These are phyloP conservation scores for Rubroboletus pulcherrimus DNA, from an alignment of 768 basidiomycete genomes.

Conservation along the genomic window DNA sequence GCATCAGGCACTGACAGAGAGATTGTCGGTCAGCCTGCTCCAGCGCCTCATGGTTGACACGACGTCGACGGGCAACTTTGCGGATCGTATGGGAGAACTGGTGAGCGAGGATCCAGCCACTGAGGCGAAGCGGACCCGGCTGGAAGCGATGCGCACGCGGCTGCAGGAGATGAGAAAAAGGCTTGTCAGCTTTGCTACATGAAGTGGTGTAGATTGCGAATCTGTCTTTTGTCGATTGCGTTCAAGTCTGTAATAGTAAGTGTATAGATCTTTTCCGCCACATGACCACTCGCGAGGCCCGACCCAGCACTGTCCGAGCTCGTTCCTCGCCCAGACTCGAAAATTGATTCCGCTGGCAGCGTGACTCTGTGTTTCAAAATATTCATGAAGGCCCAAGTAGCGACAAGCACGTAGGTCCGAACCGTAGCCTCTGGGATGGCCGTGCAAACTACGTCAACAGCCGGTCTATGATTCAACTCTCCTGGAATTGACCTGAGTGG, in stretches of 20 bases:
- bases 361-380: too few relatives aligned
- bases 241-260: background rate
- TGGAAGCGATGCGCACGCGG: constrained; percentile 32
- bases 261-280: background rate
- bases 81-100: constrained; percentile 36
- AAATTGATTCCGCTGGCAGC: too few relatives aligned
- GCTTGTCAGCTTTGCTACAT: constrained; percentile 29
- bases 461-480: too few relatives aligned
- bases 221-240: background rate
- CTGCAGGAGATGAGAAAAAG: constrained; percentile 40
- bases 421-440: too few relatives aligned
- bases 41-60: constrained; percentile 28
- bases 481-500: too few relatives aligned
- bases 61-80: constrained; percentile 7
- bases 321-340: too few relatives aligned
- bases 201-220: background rate
- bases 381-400: too few relatives aligned
- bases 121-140: constrained; percentile 32
- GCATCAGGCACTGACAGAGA: constrained; percentile 36
- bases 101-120: constrained; percentile 45
- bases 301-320: too few relatives aligned
- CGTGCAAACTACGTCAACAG: too few relatives aligned
- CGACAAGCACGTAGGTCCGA: too few relatives aligned
- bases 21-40: constrained; percentile 36
- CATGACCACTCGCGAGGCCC: too few relatives aligned